Evolutionary conservation across 495 filamentous ascomycete genomes (phyloP).

Genomic region (Xanthoparmelia taractica): DNA sequence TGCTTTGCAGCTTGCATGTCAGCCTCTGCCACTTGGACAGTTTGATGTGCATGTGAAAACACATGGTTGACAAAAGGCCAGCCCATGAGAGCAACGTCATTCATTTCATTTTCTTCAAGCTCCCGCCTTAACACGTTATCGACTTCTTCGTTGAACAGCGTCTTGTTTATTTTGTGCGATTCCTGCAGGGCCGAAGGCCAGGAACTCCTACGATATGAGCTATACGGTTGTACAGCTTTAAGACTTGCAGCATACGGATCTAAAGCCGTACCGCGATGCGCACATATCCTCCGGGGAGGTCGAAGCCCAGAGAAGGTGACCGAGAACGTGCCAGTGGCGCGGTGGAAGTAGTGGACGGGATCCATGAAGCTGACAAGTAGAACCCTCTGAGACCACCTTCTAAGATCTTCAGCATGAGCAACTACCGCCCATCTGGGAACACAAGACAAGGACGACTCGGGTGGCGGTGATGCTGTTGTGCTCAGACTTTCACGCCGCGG

Average conservation of each 20-base stretch:
- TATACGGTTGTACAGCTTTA: not conserved
- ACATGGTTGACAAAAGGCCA: constrained; percentile 23
- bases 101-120: constrained; percentile 12
- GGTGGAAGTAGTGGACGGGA: constrained; percentile 38
- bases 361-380: constrained; percentile 34
- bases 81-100: constrained; percentile 4
- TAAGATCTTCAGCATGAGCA: not conserved
- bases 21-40: constrained; percentile 3
- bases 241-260: not conserved
- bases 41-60: constrained; percentile 21
- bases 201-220: not conserved
- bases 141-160: constrained; percentile 16
- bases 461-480: not conserved
- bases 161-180: not conserved
- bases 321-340: constrained; percentile 40
- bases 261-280: not conserved
- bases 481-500: not conserved
- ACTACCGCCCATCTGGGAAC: not conserved
- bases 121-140: constrained; percentile 15
- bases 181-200: not conserved
- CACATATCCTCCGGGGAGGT: constrained; percentile 6
- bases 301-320: constrained; percentile 19
- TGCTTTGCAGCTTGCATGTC: constrained; percentile 7
- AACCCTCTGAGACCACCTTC: not conserved
- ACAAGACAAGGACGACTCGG: not conserved